Evolutionary conservation across 2,329 filamentous ascomycete genomes (phyloP).

Genomic region (Neophaeococcomyces aloes): DNA sequence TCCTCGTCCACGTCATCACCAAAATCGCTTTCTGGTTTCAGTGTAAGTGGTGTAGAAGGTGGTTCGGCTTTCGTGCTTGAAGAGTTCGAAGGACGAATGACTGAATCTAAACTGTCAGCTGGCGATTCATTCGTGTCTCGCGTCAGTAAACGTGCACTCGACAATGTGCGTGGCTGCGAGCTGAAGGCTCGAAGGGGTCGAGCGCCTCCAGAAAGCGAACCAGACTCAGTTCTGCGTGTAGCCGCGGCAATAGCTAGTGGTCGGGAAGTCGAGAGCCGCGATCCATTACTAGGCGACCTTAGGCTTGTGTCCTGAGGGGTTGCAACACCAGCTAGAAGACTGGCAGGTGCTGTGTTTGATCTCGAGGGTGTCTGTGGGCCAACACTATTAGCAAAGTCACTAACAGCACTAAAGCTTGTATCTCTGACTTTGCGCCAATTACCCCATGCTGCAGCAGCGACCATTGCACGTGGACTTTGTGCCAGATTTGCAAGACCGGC

Average conservation of each 20-base stretch:
- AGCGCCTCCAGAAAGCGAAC: constrained; percentile 25
- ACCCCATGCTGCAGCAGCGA: constrained; percentile 91
- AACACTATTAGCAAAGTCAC: constrained; percentile 23
- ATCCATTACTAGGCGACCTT: constrained; percentile 40
- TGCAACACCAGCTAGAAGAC: constrained; percentile 67
- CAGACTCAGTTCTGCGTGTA: constrained; percentile 16
- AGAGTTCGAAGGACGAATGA: constrained; percentile 27
- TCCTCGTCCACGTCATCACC: constrained; percentile 40
- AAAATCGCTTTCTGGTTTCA: constrained; percentile 42
- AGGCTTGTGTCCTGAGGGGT: constrained; percentile 75
- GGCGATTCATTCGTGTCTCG: constrained; percentile 10
- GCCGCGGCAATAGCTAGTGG: constrained; percentile 13
- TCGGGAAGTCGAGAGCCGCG: constrained; percentile 28
- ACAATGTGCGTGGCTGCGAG: constrained; percentile 14
- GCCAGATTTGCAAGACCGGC: constrained; percentile 61
- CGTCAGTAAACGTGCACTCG: constrained; percentile 8
- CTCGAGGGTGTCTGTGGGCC: constrained; percentile 50
- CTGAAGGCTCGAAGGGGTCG: constrained; percentile 18
- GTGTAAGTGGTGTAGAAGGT: constrained; percentile 24
- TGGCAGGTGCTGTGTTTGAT: constrained; percentile 34
- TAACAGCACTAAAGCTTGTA: constrained; percentile 35
- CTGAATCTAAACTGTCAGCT: not conserved
- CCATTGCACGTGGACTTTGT: constrained; percentile 66
- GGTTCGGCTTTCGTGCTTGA: constrained; percentile 22
- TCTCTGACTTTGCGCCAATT: constrained; percentile 73